phyloP scores from a whole-genome alignment of 768 basidiomycete species.

The Boletus rubescentipes region DNA sequence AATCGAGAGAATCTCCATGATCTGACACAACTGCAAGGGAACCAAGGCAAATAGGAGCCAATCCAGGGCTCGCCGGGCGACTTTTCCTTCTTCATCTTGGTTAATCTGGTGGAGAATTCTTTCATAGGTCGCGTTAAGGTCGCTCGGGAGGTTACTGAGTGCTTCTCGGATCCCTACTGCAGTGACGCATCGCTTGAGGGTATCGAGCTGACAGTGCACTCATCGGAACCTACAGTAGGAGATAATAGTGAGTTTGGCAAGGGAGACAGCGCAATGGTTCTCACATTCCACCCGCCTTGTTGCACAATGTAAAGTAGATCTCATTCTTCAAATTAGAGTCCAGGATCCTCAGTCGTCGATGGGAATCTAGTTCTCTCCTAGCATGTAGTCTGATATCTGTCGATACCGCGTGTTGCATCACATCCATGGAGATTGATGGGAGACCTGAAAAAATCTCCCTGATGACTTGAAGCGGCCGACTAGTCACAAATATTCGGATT shows the following conservation, averaged over 20 bases:
- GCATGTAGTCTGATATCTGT: slow-evolving; percentile 5
- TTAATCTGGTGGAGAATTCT: slow-evolving; percentile 4
- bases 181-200: slow-evolving; percentile 8
- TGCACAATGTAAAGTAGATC: too few species aligned
- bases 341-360: too few species aligned
- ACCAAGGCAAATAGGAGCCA: slow-evolving; percentile 11
- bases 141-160: slow-evolving; percentile 4
- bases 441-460: neutral
- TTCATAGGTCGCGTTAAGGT: slow-evolving; percentile 7
- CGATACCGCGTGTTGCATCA: neutral
- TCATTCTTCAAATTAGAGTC: too few species aligned
- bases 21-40: neutral
- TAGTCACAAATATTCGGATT: slow-evolving; percentile 11
- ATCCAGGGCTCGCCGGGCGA: neutral
- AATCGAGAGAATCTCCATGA: slow-evolving; percentile 6
- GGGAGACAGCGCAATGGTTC: too few species aligned
- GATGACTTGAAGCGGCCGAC: slow-evolving; percentile 10
- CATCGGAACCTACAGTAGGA: slow-evolving; percentile 16
- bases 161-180: neutral
- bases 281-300: too few species aligned
- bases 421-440: slow-evolving; percentile 4
- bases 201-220: slow-evolving; percentile 16
- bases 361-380: neutral
- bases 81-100: neutral
- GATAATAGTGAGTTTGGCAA: too few species aligned